These are phyloP conservation scores for Flaveria sonorensis DNA, from an alignment of 129 eudicot genomes.

Conservation along the genomic window DNA sequence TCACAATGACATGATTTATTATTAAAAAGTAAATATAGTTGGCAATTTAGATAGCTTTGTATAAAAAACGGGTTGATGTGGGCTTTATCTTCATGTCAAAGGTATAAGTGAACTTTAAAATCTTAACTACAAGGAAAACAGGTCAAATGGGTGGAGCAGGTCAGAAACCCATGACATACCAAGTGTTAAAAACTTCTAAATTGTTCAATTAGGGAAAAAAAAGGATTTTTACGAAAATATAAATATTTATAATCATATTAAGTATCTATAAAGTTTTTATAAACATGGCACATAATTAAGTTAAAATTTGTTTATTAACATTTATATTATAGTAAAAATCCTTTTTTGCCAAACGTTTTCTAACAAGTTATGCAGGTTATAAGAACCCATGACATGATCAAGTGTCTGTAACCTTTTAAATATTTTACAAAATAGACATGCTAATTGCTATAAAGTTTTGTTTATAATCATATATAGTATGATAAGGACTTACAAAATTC, in stretches of 20 bases:
- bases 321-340: background rate
- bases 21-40: background rate
- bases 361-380: background rate
- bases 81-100: background rate
- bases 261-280: background rate
- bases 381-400: background rate
- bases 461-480: background rate
- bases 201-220: background rate
- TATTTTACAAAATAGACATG: background rate
- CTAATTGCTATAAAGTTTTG: background rate
- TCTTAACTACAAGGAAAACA: background rate
- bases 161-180: background rate
- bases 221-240: background rate
- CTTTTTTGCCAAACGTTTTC: background rate
- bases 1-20: constrained; percentile 17
- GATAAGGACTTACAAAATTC: background rate
- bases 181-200: background rate
- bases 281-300: background rate
- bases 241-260: background rate
- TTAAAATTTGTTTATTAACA: too few species aligned
- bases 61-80: background rate
- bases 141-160: background rate
- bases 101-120: background rate
- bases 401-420: background rate
- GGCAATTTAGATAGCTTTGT: background rate